A percentile compares a stretch with the other conserved stretches of the same genome.
Conservation (phyloP, 305 asterid genomes). For the Fraxinus angustifolia region DNA sequence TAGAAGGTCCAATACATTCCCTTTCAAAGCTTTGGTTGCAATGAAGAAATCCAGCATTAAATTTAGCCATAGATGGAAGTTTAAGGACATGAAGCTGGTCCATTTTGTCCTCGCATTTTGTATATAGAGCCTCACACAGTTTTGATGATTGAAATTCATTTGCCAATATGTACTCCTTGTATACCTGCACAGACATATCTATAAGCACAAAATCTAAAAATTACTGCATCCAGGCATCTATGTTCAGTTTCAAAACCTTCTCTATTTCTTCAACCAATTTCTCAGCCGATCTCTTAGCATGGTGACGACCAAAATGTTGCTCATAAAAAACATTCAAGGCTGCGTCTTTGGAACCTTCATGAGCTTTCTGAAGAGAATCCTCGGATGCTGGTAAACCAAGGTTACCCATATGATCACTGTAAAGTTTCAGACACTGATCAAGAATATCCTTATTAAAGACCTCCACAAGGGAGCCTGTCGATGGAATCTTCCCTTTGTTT, state of each 20-base stretch:
- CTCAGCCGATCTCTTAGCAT: slow-evolving; percentile 88
- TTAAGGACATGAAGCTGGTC: slow-evolving; percentile 94
- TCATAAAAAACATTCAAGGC: slow-evolving; percentile 69
- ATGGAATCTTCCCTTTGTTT: slow-evolving; percentile 98
- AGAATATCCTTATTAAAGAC: slow-evolving; percentile 84
- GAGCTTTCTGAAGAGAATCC: slow-evolving; percentile 59
- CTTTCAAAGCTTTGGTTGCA: slow-evolving; percentile 86
- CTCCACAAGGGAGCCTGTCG: slow-evolving; percentile 98
- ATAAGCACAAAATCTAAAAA: slow-evolving; percentile 25
- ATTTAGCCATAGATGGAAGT: slow-evolving; percentile 97
- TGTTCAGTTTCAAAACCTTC: slow-evolving; percentile 45
- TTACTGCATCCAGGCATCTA: not conserved
- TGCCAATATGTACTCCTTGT: slow-evolving; percentile 58
- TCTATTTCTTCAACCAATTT: slow-evolving; percentile 71
- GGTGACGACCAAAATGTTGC: slow-evolving; percentile 95
- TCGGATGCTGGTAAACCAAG: slow-evolving; percentile 60
- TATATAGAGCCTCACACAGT: slow-evolving; percentile 76
- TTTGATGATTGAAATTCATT: slow-evolving; percentile 85
- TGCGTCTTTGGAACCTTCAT: slow-evolving; percentile 54
- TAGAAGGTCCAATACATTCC: slow-evolving; percentile 92
- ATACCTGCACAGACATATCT: slow-evolving; percentile 48
- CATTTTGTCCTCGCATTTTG: slow-evolving; percentile 91
- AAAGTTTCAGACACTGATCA: slow-evolving; percentile 73
- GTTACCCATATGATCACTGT: slow-evolving; percentile 49
- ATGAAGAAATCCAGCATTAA: slow-evolving; percentile 88